Evolutionary conservation across 495 filamentous ascomycete genomes (phyloP).

Genomic region (Penicillium waksmanii): DNA sequence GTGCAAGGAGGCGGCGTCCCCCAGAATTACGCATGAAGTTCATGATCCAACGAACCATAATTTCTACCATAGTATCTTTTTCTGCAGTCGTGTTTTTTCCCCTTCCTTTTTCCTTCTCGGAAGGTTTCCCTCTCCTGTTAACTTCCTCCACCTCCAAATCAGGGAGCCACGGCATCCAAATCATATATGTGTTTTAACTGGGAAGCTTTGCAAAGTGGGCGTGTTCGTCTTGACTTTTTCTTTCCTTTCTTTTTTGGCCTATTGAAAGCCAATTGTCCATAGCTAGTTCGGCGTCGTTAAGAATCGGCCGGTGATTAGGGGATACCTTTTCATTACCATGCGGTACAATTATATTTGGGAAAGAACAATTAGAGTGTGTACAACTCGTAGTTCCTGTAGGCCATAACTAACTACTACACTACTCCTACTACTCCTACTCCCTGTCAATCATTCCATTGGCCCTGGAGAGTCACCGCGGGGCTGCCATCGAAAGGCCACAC

Average conservation of each 20-base stretch:
- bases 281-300: constrained; percentile 36
- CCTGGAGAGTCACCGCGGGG: no score
- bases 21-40: constrained; percentile 39
- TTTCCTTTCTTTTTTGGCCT: constrained; percentile 13
- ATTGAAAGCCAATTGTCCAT: constrained; percentile 32
- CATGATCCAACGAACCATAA: constrained; percentile 1
- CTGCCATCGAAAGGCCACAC: constrained; percentile 7
- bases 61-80: constrained; percentile 5
- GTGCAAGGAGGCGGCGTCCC: constrained; percentile 30
- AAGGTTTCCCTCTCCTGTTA: constrained; percentile 16
- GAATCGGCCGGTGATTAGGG: constrained; percentile 30
- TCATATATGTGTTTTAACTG: constrained; percentile 16
- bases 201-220: constrained; percentile 24
- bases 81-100: neutral
- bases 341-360: neutral
- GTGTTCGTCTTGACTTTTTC: constrained; percentile 16
- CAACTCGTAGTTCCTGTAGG: no score
- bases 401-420: no score
- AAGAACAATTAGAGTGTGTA: no score
- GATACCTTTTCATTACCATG: constrained; percentile 14
- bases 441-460: no score
- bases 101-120: neutral
- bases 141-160: neutral
- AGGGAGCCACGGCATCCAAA: constrained; percentile 8
- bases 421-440: no score